Conservation (phyloP, 805 yeast genomes). For the Sugiyamaella mastotermitis region DNA sequence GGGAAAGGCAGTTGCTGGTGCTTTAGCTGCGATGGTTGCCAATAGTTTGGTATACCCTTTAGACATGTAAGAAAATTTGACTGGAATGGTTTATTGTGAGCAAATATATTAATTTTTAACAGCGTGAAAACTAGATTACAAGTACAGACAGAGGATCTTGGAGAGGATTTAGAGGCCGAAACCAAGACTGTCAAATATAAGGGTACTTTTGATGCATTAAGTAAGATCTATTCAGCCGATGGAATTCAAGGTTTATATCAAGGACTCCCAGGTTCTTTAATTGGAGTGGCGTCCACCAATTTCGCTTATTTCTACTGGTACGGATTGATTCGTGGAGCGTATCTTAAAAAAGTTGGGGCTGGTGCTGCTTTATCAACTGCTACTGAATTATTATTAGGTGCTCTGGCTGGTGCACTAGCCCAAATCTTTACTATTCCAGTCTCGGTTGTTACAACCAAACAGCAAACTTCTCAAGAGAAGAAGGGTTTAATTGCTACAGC, state of each 20-base stretch:
- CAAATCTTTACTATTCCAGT: slow-evolving; percentile 80
- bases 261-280: slow-evolving; percentile 60
- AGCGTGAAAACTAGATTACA: slow-evolving; percentile 70
- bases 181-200: slow-evolving; percentile 33
- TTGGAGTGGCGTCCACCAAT: slow-evolving; percentile 70
- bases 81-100: slow-evolving; percentile 3
- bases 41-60: slow-evolving; percentile 75
- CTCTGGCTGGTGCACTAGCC: slow-evolving; percentile 75
- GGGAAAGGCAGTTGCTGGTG: slow-evolving; percentile 78
- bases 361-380: slow-evolving; percentile 40
- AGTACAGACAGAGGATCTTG: slow-evolving; percentile 42
- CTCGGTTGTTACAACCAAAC: slow-evolving; percentile 61
- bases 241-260: slow-evolving; percentile 68
- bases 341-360: slow-evolving; percentile 40
- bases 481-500: slow-evolving; percentile 37
- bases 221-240: slow-evolving; percentile 46
- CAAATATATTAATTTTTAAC: no score
- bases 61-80: slow-evolving; percentile 54
- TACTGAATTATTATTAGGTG: slow-evolving; percentile 68
- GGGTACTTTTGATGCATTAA: slow-evolving; percentile 57
- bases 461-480: slow-evolving; percentile 32
- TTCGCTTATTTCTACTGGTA: slow-evolving; percentile 88
- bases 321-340: slow-evolving; percentile 57
- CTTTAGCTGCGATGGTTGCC: slow-evolving; percentile 75
- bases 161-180: slow-evolving; percentile 6